Evolutionary conservation across 345 rosid genomes (phyloP).

Genomic region (Pugionium cornutum): DNA sequence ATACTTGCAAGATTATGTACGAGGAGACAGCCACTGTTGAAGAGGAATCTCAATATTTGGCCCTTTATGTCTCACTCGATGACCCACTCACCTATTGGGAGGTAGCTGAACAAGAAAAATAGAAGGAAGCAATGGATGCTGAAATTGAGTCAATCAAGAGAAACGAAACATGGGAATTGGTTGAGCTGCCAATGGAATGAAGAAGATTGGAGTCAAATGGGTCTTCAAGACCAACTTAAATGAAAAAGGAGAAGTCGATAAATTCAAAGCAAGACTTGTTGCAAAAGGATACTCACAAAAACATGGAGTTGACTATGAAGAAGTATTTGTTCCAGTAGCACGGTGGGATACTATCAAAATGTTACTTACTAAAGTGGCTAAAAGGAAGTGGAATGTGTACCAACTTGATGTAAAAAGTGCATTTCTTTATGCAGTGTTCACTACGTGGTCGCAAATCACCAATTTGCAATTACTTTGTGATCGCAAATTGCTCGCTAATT

Average conservation of each 20-base stretch:
- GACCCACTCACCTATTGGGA: background rate
- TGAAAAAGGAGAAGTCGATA: background rate
- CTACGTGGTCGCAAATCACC: no score
- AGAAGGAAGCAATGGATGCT: background rate
- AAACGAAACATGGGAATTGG: background rate
- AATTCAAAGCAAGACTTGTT: background rate
- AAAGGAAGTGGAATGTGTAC: background rate
- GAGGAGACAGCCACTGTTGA: background rate
- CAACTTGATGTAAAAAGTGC: no score
- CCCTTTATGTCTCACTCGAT: accelerated
- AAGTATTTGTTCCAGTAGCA: background rate
- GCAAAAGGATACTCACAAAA: background rate
- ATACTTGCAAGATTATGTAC: background rate
- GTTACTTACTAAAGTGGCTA: background rate
- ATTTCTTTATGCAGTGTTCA: no score
- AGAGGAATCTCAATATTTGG: background rate
- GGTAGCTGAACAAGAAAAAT: background rate
- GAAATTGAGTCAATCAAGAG: background rate
- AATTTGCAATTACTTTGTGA: no score
- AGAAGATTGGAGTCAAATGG: background rate
- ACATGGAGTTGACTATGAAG: background rate
- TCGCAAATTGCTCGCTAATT: no score
- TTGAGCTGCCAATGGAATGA: background rate
- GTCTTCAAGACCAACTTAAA: background rate
- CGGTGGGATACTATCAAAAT: background rate